These are phyloP conservation scores for Aspergillus oerlinghausenensis DNA, from an alignment of 2,329 filamentous ascomycete species.

Conservation along the genomic window DNA sequence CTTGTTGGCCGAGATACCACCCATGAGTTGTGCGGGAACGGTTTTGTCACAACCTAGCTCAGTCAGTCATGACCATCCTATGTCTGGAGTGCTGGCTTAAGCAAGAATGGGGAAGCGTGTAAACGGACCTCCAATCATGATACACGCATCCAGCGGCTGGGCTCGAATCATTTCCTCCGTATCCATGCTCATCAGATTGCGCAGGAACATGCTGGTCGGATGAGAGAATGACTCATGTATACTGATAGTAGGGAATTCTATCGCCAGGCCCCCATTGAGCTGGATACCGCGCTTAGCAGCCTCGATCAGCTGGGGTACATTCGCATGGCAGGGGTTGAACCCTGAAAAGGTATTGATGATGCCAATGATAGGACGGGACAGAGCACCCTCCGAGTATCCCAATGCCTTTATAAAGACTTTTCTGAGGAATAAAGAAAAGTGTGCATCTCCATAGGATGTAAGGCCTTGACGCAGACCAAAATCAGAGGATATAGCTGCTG, in stretches of 20 bases:
- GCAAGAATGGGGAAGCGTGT: neutral
- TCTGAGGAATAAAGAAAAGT: slow-evolving; percentile 69
- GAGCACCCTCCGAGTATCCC: slow-evolving; percentile 67
- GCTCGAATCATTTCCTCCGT: slow-evolving; percentile 73
- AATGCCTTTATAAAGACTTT: slow-evolving; percentile 75
- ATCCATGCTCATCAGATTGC: slow-evolving; percentile 75
- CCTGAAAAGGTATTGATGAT: slow-evolving; percentile 69
- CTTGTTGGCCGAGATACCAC: slow-evolving; percentile 69
- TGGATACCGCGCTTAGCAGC: slow-evolving; percentile 66
- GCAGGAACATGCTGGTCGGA: slow-evolving; percentile 70
- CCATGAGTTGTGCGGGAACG: slow-evolving; percentile 70
- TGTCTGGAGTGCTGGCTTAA: neutral
- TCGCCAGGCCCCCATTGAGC: slow-evolving; percentile 60
- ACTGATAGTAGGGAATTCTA: slow-evolving; percentile 72
- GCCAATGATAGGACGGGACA: slow-evolving; percentile 67
- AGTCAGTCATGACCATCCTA: neutral
- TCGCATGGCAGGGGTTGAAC: slow-evolving; percentile 72
- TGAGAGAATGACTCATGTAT: slow-evolving; percentile 64
- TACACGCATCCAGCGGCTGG: slow-evolving; percentile 64
- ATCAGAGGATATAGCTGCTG: slow-evolving; percentile 46
- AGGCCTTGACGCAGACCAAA: slow-evolving; percentile 60
- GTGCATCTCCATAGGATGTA: slow-evolving; percentile 66
- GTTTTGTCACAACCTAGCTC: slow-evolving; percentile 68
- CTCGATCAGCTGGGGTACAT: slow-evolving; percentile 66
- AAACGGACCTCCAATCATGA: slow-evolving; percentile 60